phyloP scores from a whole-genome alignment of 1,284 basidiomycete species.

The Cryptococcus jaspeensis region DNA sequence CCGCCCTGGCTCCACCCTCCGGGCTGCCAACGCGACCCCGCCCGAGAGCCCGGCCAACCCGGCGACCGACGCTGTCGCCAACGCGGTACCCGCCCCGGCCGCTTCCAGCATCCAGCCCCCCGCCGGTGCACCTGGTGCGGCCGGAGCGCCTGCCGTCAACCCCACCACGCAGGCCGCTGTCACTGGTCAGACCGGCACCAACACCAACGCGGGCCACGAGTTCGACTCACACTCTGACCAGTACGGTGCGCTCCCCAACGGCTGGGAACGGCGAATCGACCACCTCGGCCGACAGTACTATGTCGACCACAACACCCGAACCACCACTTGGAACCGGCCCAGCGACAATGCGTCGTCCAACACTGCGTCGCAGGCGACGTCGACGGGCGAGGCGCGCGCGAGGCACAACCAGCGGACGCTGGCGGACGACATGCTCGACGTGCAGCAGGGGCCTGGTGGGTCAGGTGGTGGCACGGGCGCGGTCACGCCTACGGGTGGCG shows the following conservation, averaged over 20 bases:
- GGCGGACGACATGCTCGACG: slow-evolving; percentile 74
- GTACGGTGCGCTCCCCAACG: slow-evolving; percentile 74
- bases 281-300: slow-evolving; percentile 85
- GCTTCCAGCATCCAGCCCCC: slow-evolving; percentile 14
- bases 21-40: slow-evolving; percentile 20
- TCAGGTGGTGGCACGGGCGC: slow-evolving; percentile 29
- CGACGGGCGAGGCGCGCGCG: slow-evolving; percentile 66
- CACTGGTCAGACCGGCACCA: slow-evolving; percentile 44
- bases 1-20: slow-evolving; percentile 27
- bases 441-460: slow-evolving; percentile 13
- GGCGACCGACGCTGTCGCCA: slow-evolving; percentile 19
- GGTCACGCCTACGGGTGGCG: slow-evolving; percentile 22
- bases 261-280: slow-evolving; percentile 93
- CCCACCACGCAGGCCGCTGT: slow-evolving; percentile 53
- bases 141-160: slow-evolving; percentile 37
- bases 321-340: slow-evolving; percentile 87
- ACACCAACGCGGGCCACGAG: slow-evolving; percentile 59
- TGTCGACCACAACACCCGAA: slow-evolving; percentile 88
- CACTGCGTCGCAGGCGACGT: slow-evolving; percentile 54
- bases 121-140: slow-evolving; percentile 16
- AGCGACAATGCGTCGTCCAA: slow-evolving; percentile 53
- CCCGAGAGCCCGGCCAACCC: slow-evolving; percentile 23
- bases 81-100: slow-evolving; percentile 31
- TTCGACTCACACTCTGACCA: slow-evolving; percentile 79
- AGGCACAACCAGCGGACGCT: slow-evolving; percentile 73